Base-by-base conservation (phyloP, 2,329 filamentous ascomycete species). In the Clarireedia hainanense region DNA sequence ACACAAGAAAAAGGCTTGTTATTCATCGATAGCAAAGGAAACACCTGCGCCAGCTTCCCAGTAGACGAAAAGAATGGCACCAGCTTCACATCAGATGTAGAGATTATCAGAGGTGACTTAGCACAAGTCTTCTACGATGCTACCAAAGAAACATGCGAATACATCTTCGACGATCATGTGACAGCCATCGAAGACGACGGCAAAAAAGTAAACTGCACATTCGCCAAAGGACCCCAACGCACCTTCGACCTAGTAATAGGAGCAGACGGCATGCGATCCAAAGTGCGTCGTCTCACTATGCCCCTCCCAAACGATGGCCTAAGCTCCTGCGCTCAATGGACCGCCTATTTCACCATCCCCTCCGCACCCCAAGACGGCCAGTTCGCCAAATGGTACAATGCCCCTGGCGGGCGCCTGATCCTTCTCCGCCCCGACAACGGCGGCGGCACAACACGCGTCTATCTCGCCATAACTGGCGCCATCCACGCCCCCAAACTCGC, bases 211-310 rank as follows among this genome's bases (percentile, higher is more conserved):
- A 37, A 14, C 7, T 46, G 24, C 9, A 45, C 30, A 1, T 55
- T 55, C 17, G 45, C 52, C 1, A 50, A 45, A 34, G 52, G 46
- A 1, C 5, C 37, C n/a, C 34, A 34, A 23, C 26, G 14, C 6
- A 42, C 47, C 2, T 55, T 69, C 58, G 76, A 78, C 55, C 70
- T 80, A 5, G 72, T 80, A 6, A 72, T 79, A 9, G 76, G 73
- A 17, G 74, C 72, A 52, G 76, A 79, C 57, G 76, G 76, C 1
- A 64, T 73, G n/a, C 73, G 70, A 2, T 79, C 76, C 2, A 67
- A 72, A 36, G 78, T 74, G 24, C 69, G 76, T 43, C 72, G 74
- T 1, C 68, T 78, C 4, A 74, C 71, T 5, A 65, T 77, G 6
- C 68, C 65, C 6, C 69, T 71, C 39, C 71, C 75, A 48, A 63